phyloP scores from a whole-genome alignment of 1,139 yeast genomes.

The Chernovozyma aurita region DNA sequence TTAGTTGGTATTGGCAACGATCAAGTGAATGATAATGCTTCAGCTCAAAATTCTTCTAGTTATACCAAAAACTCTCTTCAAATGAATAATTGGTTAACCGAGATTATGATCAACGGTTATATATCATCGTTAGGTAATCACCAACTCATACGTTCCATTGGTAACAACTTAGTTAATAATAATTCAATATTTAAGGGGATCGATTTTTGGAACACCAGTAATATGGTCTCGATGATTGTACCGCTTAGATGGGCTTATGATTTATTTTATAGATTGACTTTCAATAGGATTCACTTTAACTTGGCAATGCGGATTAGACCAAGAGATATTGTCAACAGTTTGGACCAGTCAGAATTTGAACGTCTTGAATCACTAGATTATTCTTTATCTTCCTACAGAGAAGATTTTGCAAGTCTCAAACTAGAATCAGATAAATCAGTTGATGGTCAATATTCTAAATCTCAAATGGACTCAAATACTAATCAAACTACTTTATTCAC shows the following conservation, averaged over 20 bases:
- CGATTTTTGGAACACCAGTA: slow-evolving; percentile 27
- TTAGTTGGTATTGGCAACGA: slow-evolving; percentile 15
- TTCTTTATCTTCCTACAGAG: slow-evolving; percentile 11
- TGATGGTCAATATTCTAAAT: slow-evolving; percentile 4
- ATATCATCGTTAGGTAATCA: slow-evolving; percentile 40
- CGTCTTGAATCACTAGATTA: slow-evolving; percentile 22
- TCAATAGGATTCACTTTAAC: slow-evolving; percentile 44
- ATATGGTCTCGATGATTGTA: slow-evolving; percentile 31
- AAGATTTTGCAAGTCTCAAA: slow-evolving; percentile 8
- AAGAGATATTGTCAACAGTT: slow-evolving; percentile 32
- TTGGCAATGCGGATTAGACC: slow-evolving; percentile 28
- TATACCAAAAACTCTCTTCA: not conserved
- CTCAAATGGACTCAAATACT: slow-evolving; percentile 1
- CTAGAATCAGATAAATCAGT: slow-evolving; percentile 1
- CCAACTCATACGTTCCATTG: slow-evolving; percentile 19
- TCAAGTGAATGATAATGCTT: slow-evolving; percentile 3
- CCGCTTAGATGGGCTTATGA: slow-evolving; percentile 39
- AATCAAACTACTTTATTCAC: slow-evolving; percentile 9
- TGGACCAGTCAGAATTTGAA: slow-evolving; percentile 21
- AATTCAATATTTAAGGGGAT: slow-evolving; percentile 18
- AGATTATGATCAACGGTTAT: slow-evolving; percentile 33
- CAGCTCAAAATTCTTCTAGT: not conserved
- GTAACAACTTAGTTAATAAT: slow-evolving; percentile 10
- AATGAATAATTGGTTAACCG: slow-evolving; percentile 25
- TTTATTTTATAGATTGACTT: slow-evolving; percentile 32